These are phyloP conservation scores for Candida ponderosae DNA, from an alignment of 805 yeast species.

Conservation along the genomic window DNA sequence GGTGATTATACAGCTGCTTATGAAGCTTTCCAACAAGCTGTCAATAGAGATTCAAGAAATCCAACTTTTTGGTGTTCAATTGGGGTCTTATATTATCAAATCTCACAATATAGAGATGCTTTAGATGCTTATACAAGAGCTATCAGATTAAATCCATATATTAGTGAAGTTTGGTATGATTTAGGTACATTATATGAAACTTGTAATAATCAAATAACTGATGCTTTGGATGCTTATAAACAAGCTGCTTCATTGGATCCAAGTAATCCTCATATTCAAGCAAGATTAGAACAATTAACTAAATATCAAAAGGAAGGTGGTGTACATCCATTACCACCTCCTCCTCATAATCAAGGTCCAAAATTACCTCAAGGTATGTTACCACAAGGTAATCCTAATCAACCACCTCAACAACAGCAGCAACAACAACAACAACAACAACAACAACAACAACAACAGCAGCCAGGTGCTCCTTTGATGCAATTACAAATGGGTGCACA, in stretches of 20 bases:
- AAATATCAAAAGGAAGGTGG: slow-evolving; percentile 66
- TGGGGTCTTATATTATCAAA: slow-evolving; percentile 94
- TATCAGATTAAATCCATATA: slow-evolving; percentile 89
- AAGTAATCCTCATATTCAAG: slow-evolving; percentile 87
- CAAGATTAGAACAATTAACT: slow-evolving; percentile 79
- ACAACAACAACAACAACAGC: background rate
- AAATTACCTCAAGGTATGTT: slow-evolving; percentile 57
- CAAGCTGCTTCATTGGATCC: slow-evolving; percentile 96
- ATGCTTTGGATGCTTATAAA: slow-evolving; percentile 94
- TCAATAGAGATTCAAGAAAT: slow-evolving; percentile 90
- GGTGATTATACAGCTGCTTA: slow-evolving; percentile 94
- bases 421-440: background rate
- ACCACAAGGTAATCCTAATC: slow-evolving; percentile 21
- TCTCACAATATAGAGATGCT: slow-evolving; percentile 93
- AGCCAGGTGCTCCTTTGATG: background rate
- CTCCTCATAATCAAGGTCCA: slow-evolving; percentile 65
- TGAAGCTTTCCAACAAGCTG: slow-evolving; percentile 98
- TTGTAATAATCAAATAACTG: slow-evolving; percentile 90
- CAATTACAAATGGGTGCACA: background rate
- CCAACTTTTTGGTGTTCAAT: slow-evolving; percentile 97
- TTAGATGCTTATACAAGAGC: slow-evolving; percentile 97
- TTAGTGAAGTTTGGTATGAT: slow-evolving; percentile 98
- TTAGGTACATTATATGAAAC: slow-evolving; percentile 95
- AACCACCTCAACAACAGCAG: background rate
- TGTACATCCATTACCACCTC: slow-evolving; percentile 47